Evolutionary conservation across 1,139 yeast genomes (phyloP), one percentile per base, ranked within the genome.

Genomic region (Suhomyces anneliseae): DNA sequence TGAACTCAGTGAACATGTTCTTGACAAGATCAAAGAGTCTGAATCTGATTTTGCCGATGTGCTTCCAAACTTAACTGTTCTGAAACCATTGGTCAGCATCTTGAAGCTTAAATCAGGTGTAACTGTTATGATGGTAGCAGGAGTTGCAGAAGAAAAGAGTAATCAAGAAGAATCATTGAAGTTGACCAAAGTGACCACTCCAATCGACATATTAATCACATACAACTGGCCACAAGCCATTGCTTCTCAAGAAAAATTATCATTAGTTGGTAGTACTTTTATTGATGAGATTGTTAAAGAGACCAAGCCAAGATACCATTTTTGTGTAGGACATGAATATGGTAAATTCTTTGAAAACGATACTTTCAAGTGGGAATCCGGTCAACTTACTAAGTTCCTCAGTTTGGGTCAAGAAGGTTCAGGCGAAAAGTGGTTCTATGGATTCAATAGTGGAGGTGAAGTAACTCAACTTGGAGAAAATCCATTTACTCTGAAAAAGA

Each of bases 381-480:
- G 64, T 0, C 55, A 53, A 5, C 45, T 74, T 1, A 79, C 88
- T 0, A 70, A 93, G 45, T 86, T 85, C 56, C 76, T 87, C 24
- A 84, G 90, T 59, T 61, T 87, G 42, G 86, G 81, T 0, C 72
- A 74, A 47, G 84, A 78, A 58, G 86, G 83, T 0, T 68, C 78
- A 9, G 77, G 76, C 0, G 68, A 67, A 3, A 83, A 83, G 64
- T 87, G 93, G 92, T 84, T 82, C 52, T 87, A 87, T 65, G 95
- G 93, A 0, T 86, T 86, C 55, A 76, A 72, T 40, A 58, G 84
- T 19, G 45, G 45, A 7, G 47, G 50, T 10, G 58, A 56, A 9
- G 19, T 35, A 2, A 8, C 38, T 2, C 39, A 27, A 8, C 27
- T 68, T 8, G 60, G 60, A 1, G 50, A 56, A 4, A 79, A 78